A percentile compares a stretch with the other conserved stretches of the same genome.
Evolutionary conservation across 192 early-diverging fungal genomes (phyloP).

Genomic region (Gamsiella multidivaricata): DNA sequence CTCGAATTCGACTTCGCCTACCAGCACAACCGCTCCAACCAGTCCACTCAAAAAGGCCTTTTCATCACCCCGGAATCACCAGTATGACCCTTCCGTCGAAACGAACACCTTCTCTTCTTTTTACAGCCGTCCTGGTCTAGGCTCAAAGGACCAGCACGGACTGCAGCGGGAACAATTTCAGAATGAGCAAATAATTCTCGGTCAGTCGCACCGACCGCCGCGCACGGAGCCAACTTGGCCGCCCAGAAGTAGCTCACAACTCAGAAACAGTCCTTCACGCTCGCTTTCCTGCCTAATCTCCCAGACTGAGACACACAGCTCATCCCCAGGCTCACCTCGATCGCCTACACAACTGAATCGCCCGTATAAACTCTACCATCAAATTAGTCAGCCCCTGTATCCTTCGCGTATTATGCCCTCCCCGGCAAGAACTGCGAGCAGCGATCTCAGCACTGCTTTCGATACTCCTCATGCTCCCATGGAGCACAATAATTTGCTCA

Average conservation of each 20-base stretch:
- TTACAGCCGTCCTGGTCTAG: conserved; percentile 15
- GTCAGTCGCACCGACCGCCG: no score
- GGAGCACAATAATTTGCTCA: no score
- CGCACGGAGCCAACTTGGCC: no score
- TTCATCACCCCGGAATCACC: conserved; percentile 18
- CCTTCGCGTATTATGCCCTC: no score
- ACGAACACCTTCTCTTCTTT: conserved; percentile 17
- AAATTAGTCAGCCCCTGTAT: no score
- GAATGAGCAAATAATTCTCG: no score
- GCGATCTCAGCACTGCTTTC: no score
- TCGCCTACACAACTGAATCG: no score
- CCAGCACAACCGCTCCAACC: conserved; percentile 6
- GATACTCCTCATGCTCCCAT: no score
- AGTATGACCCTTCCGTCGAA: neutral
- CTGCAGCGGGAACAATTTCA: neutral
- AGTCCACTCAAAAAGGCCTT: conserved; percentile 15
- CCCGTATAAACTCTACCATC: neutral
- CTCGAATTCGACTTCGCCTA: conserved; percentile 3
- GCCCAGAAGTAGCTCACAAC: no score
- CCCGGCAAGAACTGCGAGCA: no score
- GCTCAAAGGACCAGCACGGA: conserved; percentile 3
- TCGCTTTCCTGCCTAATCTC: neutral
- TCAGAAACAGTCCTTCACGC: neutral
- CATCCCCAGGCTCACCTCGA: neutral
- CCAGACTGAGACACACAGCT: no score